Evolutionary conservation across 169 alveolate species (phyloP).

Genomic region (Cryptosporidium baileyi): DNA sequence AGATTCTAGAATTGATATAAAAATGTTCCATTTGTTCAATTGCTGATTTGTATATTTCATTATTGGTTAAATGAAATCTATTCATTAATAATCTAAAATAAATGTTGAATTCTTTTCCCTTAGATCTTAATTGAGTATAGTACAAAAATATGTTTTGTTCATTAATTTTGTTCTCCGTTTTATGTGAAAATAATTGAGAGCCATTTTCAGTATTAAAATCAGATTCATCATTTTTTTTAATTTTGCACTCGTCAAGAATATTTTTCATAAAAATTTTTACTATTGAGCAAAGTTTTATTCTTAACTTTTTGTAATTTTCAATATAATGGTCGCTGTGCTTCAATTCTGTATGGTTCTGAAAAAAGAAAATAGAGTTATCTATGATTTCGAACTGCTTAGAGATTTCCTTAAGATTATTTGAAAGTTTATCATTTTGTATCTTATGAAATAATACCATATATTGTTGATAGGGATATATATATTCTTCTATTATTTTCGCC

Average conservation of each 20-base stretch:
- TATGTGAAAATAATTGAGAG: background rate
- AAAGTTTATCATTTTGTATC: conserved; percentile 29
- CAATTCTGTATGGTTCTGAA: conserved; percentile 15
- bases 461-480: conserved; percentile 58
- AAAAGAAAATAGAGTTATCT: conserved; percentile 35
- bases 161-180: background rate
- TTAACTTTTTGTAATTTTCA: conserved; percentile 34
- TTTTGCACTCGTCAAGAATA: background rate
- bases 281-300: conserved; percentile 10
- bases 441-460: conserved; percentile 34
- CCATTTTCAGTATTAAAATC: background rate
- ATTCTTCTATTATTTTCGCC: conserved; percentile 50
- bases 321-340: conserved; percentile 13
- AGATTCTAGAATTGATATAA: conserved; percentile 37
- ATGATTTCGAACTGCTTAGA: conserved; percentile 19
- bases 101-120: conserved; percentile 12
- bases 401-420: conserved; percentile 8
- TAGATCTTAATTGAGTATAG: conserved; percentile 33
- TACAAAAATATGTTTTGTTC: conserved; percentile 25
- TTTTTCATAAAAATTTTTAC: conserved; percentile 11
- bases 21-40: conserved; percentile 11
- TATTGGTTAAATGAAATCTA: conserved; percentile 19
- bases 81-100: conserved; percentile 13
- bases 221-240: background rate
- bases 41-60: conserved; percentile 34